These are phyloP conservation scores for Trametes versicolor DNA, from an alignment of 1,284 basidiomycete genomes.

Conservation along the genomic window DNA sequence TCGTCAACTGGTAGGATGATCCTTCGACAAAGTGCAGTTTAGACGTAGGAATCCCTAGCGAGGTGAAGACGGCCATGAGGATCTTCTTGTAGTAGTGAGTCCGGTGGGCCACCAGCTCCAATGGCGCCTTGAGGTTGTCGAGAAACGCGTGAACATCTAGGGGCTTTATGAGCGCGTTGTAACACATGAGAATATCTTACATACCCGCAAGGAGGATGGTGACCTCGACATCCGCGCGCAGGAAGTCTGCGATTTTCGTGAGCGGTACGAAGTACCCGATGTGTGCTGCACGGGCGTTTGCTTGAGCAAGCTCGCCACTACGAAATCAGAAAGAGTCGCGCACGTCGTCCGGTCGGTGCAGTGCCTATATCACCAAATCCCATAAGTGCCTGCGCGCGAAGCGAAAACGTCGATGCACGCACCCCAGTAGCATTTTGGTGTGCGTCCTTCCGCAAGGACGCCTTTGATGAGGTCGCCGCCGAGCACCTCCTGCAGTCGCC, in stretches of 20 bases:
- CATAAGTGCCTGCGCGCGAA: background rate
- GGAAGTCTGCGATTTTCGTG: slow-evolving; percentile 97
- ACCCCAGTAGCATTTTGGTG: slow-evolving; percentile 93
- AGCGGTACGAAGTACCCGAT: slow-evolving; percentile 98
- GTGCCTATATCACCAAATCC: slow-evolving; percentile 66
- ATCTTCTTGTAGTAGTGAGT: slow-evolving; percentile 92
- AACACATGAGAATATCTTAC: slow-evolving; percentile 28
- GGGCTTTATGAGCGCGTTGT: background rate
- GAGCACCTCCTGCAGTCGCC: slow-evolving; percentile 89
- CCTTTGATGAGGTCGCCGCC: slow-evolving; percentile 87
- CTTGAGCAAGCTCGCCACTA: slow-evolving; percentile 5
- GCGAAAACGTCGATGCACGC: slow-evolving; percentile 41
- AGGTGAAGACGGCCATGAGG: slow-evolving; percentile 85
- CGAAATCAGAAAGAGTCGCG: slow-evolving; percentile 46
- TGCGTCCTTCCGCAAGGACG: slow-evolving; percentile 82
- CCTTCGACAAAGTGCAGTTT: slow-evolving; percentile 90
- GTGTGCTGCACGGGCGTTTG: slow-evolving; percentile 69
- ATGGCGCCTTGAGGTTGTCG: slow-evolving; percentile 96
- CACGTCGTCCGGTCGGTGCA: slow-evolving; percentile 94
- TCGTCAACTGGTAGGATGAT: slow-evolving; percentile 91
- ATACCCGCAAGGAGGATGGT: slow-evolving; percentile 90
- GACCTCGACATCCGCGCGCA: slow-evolving; percentile 91
- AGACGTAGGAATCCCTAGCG: slow-evolving; percentile 91
- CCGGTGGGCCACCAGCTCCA: slow-evolving; percentile 92
- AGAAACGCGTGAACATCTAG: slow-evolving; percentile 97